Evolutionary conservation across 495 filamentous ascomycete genomes (phyloP), one percentile per base, ranked within the genome.

Genomic region (Neurospora sp.): DNA sequence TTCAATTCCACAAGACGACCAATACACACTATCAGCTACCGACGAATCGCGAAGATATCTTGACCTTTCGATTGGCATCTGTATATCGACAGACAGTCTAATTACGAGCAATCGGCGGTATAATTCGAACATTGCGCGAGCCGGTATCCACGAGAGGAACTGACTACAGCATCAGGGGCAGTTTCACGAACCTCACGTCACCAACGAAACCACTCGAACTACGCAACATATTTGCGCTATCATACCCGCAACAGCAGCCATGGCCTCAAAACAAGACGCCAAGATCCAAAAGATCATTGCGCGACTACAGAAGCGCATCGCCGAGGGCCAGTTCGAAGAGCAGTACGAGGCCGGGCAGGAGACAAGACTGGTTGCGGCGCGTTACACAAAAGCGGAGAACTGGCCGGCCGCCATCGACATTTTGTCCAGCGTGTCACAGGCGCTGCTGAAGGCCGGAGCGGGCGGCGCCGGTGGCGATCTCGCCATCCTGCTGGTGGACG

Each of bases 341-440:
- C 79, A 81, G 75, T 99, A 99, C 84, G 96, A 99, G 87, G 96
- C 96, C 71, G 94, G 97, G 82, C 96, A 99, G 81, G 96, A 99
- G 85, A 91, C 97, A 73, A 92, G 96, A 42, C 93, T 97, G 39
- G 93, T 98, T 76, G 93, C 94, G 40, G 92, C 92, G 69, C 93
- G 96, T 38, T 97, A 99, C 81, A 88, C 93, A 77, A 98, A 98
- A 82, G 85, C 90, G 36, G 83, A 86, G 48, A 94, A 96, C 87
- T 97, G 90, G 84, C 81, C 86, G 79, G 90, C 93, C 5, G 96
- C 96, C 21, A 89, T 94, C 79, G 92, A 97, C 73, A 90, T 98
- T 75, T 85, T 99, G 72, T 91, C 89, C 80, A 90, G 89, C 72
- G 96, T 96, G 75, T 93, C 96, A 3, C 89, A 91, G 74, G 90